These are phyloP conservation scores for Begonia masoniana DNA, from an alignment of 306 rosid species.

Conservation along the genomic window DNA sequence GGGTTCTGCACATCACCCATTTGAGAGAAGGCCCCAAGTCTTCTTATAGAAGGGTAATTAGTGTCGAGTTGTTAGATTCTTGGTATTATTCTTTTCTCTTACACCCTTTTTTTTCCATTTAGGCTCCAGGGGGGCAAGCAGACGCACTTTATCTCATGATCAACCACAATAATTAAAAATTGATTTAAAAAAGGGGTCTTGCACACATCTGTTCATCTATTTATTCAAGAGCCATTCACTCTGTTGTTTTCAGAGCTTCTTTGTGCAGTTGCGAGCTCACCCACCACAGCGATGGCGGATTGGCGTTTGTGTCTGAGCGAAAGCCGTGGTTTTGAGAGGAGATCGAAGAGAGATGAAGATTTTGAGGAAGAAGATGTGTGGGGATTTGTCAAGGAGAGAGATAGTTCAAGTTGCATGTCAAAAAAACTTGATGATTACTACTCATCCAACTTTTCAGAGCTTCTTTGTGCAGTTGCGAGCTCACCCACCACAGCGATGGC, in stretches of 20 bases:
- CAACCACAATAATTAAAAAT: conserved; percentile 1
- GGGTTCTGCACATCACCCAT: conserved; percentile 21
- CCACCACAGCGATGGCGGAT: conserved; percentile 42
- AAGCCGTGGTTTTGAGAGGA: conserved; percentile 20
- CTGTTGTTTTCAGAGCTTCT: conserved; percentile 3
- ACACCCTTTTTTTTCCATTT: conserved; percentile 26
- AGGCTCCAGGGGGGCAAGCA: conserved; percentile 29
- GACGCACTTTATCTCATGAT: not conserved
- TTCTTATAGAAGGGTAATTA: conserved; percentile 24
- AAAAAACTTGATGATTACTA: conserved; percentile 12
- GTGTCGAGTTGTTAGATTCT: conserved; percentile 62
- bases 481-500: conserved; percentile 35
- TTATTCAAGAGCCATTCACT: not conserved
- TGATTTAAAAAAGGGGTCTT: conserved; percentile 1
- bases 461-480: conserved; percentile 3
- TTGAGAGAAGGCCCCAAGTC: conserved; percentile 16
- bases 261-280: conserved; percentile 7
- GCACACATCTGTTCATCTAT: not conserved
- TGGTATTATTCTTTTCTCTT: conserved; percentile 42
- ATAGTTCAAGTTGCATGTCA: conserved; percentile 12
- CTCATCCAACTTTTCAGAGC: conserved; percentile 18
- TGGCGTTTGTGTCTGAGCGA: conserved; percentile 20
- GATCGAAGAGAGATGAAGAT: conserved; percentile 24
- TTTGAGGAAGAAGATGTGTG: conserved; percentile 57
- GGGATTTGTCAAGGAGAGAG: conserved; percentile 23